A percentile compares a stretch with the other conserved stretches of the same genome.
phyloP scores from a whole-genome alignment of 164 flowering plant genomes.

The Buxus sempervirens region DNA sequence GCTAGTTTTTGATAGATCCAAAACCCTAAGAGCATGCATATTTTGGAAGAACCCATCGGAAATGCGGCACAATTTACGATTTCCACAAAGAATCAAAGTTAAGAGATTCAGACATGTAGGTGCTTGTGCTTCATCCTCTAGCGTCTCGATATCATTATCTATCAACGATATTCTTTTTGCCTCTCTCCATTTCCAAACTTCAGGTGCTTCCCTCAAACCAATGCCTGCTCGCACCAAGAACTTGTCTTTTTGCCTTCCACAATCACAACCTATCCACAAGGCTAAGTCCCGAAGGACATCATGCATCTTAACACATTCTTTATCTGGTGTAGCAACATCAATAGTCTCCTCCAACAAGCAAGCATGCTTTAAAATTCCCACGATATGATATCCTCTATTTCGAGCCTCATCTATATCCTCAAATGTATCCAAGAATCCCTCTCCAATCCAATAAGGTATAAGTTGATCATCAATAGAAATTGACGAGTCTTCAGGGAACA shows the following conservation, averaged over 20 bases:
- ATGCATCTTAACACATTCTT: neutral
- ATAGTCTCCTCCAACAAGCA: neutral
- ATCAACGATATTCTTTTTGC: neutral
- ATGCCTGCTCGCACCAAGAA: neutral
- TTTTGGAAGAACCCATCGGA: neutral
- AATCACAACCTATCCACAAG: neutral
- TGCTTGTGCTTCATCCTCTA: no score
- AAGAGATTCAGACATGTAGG: neutral
- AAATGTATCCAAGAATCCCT: neutral
- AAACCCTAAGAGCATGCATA: neutral
- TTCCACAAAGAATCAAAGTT: neutral
- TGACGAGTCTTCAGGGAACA: neutral
- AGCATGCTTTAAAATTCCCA: neutral
- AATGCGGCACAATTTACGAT: no score
- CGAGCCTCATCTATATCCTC: neutral
- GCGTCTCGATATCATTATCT: neutral
- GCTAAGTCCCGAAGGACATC: neutral
- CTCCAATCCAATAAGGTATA: neutral
- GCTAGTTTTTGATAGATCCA: neutral
- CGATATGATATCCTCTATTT: neutral
- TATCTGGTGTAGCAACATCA: neutral
- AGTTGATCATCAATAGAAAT: neutral
- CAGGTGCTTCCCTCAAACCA: neutral
- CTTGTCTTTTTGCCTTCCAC: neutral
- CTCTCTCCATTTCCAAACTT: neutral